A percentile compares a stretch with the other conserved stretches of the same genome.
These are phyloP conservation scores for Furcasterigmium furcatum DNA, from an alignment of 2,329 filamentous ascomycete genomes.

Conservation along the genomic window DNA sequence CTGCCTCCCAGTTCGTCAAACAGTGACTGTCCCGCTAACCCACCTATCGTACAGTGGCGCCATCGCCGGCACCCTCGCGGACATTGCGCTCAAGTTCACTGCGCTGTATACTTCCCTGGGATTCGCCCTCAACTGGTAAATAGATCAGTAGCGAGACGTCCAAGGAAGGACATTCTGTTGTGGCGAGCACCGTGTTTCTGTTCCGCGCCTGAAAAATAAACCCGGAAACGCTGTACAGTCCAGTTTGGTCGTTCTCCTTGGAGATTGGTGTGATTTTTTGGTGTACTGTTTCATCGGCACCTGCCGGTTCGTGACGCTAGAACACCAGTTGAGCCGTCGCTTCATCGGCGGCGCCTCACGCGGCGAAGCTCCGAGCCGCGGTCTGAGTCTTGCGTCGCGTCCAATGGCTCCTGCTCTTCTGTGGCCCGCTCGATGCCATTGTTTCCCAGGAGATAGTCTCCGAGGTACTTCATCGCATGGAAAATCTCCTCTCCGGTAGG, in stretches of 20 bases:
- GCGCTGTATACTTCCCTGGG: conserved; percentile 39
- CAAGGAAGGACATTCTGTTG: too few relatives aligned
- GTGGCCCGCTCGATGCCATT: conserved; percentile 55
- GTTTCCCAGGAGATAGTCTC: conserved; percentile 71
- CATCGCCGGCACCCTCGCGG: conserved; percentile 25
- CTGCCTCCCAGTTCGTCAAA: neutral
- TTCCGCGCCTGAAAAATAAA: too few relatives aligned
- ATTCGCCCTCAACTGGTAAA: conserved; percentile 28
- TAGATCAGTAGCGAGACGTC: neutral
- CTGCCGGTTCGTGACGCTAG: too few relatives aligned
- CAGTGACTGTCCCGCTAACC: conserved; percentile 4
- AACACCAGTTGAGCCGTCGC: too few relatives aligned
- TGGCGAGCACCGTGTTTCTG: too few relatives aligned
- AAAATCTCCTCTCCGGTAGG: conserved; percentile 87
- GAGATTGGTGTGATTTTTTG: too few relatives aligned
- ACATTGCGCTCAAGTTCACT: conserved; percentile 35
- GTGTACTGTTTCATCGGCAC: neutral
- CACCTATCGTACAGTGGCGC: conserved; percentile 27
- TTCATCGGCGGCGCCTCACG: conserved; percentile 16
- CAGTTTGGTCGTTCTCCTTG: too few relatives aligned
- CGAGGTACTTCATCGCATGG: conserved; percentile 79
- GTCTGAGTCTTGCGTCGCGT: neutral
- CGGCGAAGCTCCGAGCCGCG: conserved; percentile 24
- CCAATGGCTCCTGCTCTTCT: neutral
- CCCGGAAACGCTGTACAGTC: too few relatives aligned